Conservation (phyloP, 2,329 filamentous ascomycete species). For the Aspergillus pseudoglaucus region DNA sequence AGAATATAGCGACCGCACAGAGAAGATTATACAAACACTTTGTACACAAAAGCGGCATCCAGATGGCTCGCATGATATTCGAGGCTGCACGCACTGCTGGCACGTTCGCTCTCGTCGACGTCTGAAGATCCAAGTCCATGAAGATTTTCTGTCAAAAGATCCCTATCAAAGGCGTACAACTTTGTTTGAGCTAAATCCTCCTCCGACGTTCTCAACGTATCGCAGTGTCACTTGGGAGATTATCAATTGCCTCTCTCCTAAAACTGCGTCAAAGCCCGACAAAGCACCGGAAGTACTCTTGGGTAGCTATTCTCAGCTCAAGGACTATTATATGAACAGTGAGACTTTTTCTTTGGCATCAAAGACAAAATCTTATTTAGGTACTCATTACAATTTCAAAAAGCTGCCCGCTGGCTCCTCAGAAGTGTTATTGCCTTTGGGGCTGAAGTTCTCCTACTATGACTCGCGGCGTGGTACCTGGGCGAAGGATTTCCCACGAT, state of each 20-base stretch:
- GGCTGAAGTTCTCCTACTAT: slow-evolving; percentile 43
- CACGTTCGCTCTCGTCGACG: slow-evolving; percentile 27
- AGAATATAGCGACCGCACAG: slow-evolving; percentile 33
- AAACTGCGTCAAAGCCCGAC: slow-evolving; percentile 1
- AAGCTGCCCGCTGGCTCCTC: slow-evolving; percentile 37
- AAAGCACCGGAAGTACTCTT: slow-evolving; percentile 21
- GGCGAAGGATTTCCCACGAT: slow-evolving; percentile 23
- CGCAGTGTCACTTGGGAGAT: slow-evolving; percentile 49
- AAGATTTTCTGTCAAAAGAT: slow-evolving; percentile 43
- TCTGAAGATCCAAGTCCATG: slow-evolving; percentile 43
- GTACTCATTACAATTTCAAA: slow-evolving; percentile 44
- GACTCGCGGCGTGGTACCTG: slow-evolving; percentile 38
- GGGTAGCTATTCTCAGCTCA: slow-evolving; percentile 27
- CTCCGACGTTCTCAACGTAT: slow-evolving; percentile 43
- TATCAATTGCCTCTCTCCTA: slow-evolving; percentile 31
- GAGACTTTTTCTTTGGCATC: slow-evolving; percentile 38
- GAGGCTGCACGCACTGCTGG: slow-evolving; percentile 41
- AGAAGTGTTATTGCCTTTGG: slow-evolving; percentile 43
- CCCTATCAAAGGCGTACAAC: slow-evolving; percentile 20
- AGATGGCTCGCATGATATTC: slow-evolving; percentile 24
- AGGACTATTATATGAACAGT: slow-evolving; percentile 9
- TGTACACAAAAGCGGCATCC: slow-evolving; percentile 24
- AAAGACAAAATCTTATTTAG: slow-evolving; percentile 40
- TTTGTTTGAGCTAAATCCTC: slow-evolving; percentile 48
- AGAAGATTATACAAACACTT: slow-evolving; percentile 22